Percentiles rank a stretch among this genome's conserved stretches.
Conservation (phyloP, 768 basidiomycete species). For the Scleroderma citrinum region DNA sequence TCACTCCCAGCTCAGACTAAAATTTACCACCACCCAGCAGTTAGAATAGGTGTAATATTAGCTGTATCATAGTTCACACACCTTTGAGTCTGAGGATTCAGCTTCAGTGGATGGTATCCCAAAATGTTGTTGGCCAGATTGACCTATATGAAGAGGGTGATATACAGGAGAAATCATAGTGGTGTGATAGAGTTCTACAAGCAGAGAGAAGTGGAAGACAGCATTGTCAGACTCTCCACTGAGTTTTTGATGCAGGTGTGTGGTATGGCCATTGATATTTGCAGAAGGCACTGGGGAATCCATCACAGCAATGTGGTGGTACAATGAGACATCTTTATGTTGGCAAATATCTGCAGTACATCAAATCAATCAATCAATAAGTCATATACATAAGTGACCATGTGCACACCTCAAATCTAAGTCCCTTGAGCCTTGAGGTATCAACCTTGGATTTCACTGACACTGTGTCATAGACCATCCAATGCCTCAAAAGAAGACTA, state of each 20-base stretch:
- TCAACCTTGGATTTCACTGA: no score
- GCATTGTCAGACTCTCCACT: background rate
- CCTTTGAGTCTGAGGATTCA: background rate
- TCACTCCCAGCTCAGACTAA: no score
- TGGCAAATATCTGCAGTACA: background rate
- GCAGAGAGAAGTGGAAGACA: background rate
- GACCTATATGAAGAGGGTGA: background rate
- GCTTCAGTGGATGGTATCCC: background rate
- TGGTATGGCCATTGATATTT: no score
- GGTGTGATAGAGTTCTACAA: background rate
- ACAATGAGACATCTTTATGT: background rate
- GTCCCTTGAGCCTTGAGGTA: no score
- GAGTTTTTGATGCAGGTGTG: background rate
- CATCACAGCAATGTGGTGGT: background rate
- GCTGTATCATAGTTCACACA: background rate
- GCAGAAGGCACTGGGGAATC: no score
- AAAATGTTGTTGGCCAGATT: background rate
- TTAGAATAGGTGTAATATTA: no score
- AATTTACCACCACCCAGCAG: no score
- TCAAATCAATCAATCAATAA: background rate
- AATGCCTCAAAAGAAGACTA: background rate
- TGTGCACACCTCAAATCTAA: no score
- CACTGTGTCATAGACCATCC: background rate
- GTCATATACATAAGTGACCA: no score
- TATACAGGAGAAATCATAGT: background rate